Conservation (phyloP, 2,329 filamentous ascomycete species). For the Podosphaera xanthii region DNA sequence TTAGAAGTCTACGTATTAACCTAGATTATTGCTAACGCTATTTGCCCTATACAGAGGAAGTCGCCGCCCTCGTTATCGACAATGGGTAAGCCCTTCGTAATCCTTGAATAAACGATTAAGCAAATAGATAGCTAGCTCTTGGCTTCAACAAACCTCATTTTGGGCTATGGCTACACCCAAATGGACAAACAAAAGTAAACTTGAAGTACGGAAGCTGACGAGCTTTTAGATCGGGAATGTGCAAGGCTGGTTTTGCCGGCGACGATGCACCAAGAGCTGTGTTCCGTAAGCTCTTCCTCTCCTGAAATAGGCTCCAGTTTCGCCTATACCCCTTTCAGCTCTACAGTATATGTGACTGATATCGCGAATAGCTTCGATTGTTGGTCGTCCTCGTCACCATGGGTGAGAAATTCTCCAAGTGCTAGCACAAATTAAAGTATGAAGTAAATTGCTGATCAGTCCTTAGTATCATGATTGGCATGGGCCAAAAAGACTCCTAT, state of each 20-base stretch:
- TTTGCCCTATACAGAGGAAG: constrained; percentile 56
- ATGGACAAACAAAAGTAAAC: too few relatives aligned
- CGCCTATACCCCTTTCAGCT: constrained; percentile 6
- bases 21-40: constrained; percentile 10
- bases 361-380: constrained; percentile 61
- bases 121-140: too few relatives aligned
- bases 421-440: constrained; percentile 6
- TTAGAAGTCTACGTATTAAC: constrained; percentile 5
- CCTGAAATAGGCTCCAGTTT: neutral
- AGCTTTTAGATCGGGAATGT: constrained; percentile 84
- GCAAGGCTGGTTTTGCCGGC: constrained; percentile 99
- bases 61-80: constrained; percentile 99
- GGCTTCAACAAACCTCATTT: too few relatives aligned
- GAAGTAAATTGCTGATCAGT: constrained; percentile 13
- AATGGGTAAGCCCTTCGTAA: constrained; percentile 72
- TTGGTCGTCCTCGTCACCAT: constrained; percentile 98
- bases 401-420: constrained; percentile 40
- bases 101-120: constrained; percentile 1
- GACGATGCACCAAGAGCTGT: constrained; percentile 99
- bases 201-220: constrained; percentile 8
- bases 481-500: constrained; percentile 99
- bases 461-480: constrained; percentile 97
- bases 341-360: constrained; percentile 6
- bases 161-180: too few relatives aligned
- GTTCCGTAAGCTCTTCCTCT: constrained; percentile 65